Percentiles rank a stretch among this genome's conserved stretches.
phyloP scores from a whole-genome alignment of 176 grass and related monocot genomes.

The Otatea glauca region DNA sequence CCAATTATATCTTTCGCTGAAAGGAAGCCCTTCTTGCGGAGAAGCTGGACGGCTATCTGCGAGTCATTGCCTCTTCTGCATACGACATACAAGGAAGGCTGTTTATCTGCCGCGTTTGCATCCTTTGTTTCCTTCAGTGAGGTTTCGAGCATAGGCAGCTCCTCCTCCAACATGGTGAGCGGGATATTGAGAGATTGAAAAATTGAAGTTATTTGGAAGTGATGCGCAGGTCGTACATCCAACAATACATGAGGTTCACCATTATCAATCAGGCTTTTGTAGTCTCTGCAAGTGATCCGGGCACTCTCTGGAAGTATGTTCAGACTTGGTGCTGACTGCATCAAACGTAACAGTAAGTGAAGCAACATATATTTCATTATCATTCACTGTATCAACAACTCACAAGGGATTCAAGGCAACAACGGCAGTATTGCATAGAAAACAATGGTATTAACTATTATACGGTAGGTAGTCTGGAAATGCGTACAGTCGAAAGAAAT shows the following conservation, averaged over 20 bases:
- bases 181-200: conserved; percentile 77
- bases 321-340: conserved; percentile 63
- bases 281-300: conserved; percentile 67
- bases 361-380: conserved; percentile 12
- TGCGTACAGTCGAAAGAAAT: neutral
- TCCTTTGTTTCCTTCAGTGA: conserved; percentile 42
- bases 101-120: neutral
- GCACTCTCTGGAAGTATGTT: conserved; percentile 58
- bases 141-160: conserved; percentile 55
- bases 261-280: conserved; percentile 60
- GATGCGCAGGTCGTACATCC: conserved; percentile 77
- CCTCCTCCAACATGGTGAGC: conserved; percentile 57
- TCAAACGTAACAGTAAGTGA: conserved; percentile 8
- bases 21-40: conserved; percentile 65
- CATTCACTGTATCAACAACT: neutral
- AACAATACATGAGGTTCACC: conserved; percentile 64
- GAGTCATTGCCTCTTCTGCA: conserved; percentile 92
- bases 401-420: neutral
- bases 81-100: conserved; percentile 63
- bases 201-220: conserved; percentile 83
- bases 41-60: conserved; percentile 67
- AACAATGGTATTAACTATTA: neutral
- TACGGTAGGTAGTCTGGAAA: neutral
- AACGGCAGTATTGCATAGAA: neutral
- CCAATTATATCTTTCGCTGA: conserved; percentile 76